Base-by-base conservation (phyloP, 345 rosid species). In the Hypericum androsaemum region DNA sequence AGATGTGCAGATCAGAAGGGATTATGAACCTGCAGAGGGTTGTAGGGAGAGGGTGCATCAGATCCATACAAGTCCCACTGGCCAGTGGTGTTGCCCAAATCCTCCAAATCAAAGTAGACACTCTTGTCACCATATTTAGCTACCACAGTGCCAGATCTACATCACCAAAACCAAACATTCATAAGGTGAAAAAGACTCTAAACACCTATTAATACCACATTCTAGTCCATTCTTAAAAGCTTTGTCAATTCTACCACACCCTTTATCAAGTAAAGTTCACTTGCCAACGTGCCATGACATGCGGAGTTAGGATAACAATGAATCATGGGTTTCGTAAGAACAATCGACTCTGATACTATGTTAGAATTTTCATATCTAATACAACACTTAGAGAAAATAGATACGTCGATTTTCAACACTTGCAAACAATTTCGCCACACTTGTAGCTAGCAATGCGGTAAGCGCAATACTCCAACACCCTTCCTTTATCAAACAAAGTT, bases 101-200 rank as follows among this genome's bases (percentile, higher is more conserved):
- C 98, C 75, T 84, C 95, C 80, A 87, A 70, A 71, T 92, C 96
- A 59, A 92, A 92, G 82, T 85, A 92, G 6, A 92, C 86, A 70
- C 94, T 92, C 83, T 85, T 92, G 61, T 88, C 96, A 47, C 98
- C 95, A 64, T 92, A 87, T 72, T 87, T 84, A 0, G 96, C 98
- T 60, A 80, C 82, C 49, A 83, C 88, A 22, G 77, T 78, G 52
- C 88, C 83, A 55, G 57, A 58, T 69, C 94, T 81, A 50, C 32
- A 22, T 39, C 32, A 22, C 22, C 10, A 41, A 13, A 10, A 28
- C 15, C 6, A n/a, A 8, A 14, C 59, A 49, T 53, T 36, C 16
- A 14, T 39, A 12, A 56, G 13, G 15, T 14, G 22, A 3, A 44
- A 10, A 58, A 6, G 7, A 57, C 0, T 3, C 35, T 12, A 32